Percentiles rank a stretch among this genome's conserved stretches.
phyloP scores from a whole-genome alignment of 2,329 filamentous ascomycete species.

The Dactylellina sp. region DNA sequence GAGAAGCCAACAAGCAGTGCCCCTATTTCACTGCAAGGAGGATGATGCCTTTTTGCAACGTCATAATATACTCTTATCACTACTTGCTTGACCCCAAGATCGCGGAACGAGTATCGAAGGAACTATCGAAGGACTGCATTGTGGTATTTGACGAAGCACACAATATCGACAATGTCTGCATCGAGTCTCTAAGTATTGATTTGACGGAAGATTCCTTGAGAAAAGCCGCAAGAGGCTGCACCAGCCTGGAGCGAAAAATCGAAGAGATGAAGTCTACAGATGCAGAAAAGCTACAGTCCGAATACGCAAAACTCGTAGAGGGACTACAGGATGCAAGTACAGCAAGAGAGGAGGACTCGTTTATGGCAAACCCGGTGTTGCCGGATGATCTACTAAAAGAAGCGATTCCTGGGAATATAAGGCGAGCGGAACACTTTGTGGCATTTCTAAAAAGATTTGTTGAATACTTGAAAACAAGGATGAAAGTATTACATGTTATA shows the following conservation, averaged over 20 bases:
- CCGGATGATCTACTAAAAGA: constrained; percentile 95
- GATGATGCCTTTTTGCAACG: constrained; percentile 99
- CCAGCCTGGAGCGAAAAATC: constrained; percentile 90
- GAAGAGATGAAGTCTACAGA: constrained; percentile 95
- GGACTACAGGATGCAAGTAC: constrained; percentile 89
- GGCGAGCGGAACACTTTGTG: constrained; percentile 94
- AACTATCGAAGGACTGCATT: constrained; percentile 97
- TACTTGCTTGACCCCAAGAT: constrained; percentile 98
- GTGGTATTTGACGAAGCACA: constrained; percentile 99
- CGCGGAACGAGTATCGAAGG: constrained; percentile 91
- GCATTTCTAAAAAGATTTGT: constrained; percentile 96
- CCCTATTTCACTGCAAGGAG: constrained; percentile 95
- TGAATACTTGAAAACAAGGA: constrained; percentile 95
- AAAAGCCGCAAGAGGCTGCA: constrained; percentile 88
- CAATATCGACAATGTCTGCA: constrained; percentile 99
- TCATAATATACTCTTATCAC: constrained; percentile 99
- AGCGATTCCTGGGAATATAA: constrained; percentile 94
- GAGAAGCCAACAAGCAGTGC: constrained; percentile 95
- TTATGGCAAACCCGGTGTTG: constrained; percentile 95
- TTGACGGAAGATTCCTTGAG: constrained; percentile 93
- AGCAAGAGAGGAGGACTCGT: constrained; percentile 89
- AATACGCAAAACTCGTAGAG: constrained; percentile 95
- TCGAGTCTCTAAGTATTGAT: constrained; percentile 95
- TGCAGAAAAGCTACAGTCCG: constrained; percentile 90
- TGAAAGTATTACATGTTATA: constrained; percentile 98